Percentiles rank a stretch among this genome's conserved stretches.
These are phyloP conservation scores for Aurantiochytrium sp. DNA, from an alignment of 108 stramenopile species.

Conservation along the genomic window DNA sequence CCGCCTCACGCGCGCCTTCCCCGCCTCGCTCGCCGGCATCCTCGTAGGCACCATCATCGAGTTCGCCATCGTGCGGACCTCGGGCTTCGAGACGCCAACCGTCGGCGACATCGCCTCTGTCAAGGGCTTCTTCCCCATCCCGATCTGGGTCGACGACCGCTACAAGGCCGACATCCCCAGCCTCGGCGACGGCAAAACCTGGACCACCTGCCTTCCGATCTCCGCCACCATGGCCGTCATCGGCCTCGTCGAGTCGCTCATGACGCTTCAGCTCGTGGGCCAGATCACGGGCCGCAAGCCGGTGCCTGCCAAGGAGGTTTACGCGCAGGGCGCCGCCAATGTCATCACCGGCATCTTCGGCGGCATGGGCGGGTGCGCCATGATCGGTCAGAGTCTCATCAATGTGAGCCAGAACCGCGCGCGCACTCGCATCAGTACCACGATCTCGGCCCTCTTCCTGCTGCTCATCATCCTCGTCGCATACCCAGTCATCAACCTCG, in stretches of 20 bases:
- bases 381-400: constrained; percentile 34
- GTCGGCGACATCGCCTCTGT: constrained; percentile 40
- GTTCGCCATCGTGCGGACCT: constrained; percentile 43
- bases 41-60: constrained; percentile 39
- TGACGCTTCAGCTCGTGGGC: constrained; percentile 48
- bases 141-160: constrained; percentile 36
- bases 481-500: constrained; percentile 36
- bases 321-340: constrained; percentile 43
- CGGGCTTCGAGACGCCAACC: constrained; percentile 38
- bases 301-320: constrained; percentile 17
- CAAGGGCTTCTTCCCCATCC: constrained; percentile 27
- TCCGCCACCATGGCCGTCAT: constrained; percentile 34
- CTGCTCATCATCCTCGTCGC: constrained; percentile 42
- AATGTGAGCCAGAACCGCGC: not conserved
- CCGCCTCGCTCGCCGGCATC: constrained; percentile 39
- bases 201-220: constrained; percentile 11
- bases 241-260: constrained; percentile 44
- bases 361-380: constrained; percentile 48
- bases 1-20: constrained; percentile 13
- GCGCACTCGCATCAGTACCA: constrained; percentile 36
- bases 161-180: constrained; percentile 32
- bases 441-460: constrained; percentile 32
- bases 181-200: constrained; percentile 40
- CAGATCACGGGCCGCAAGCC: constrained; percentile 42
- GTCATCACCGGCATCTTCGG: constrained; percentile 44